Evolutionary conservation across 1,139 yeast genomes (phyloP).

Genomic region (Williopsis jadinii): DNA sequence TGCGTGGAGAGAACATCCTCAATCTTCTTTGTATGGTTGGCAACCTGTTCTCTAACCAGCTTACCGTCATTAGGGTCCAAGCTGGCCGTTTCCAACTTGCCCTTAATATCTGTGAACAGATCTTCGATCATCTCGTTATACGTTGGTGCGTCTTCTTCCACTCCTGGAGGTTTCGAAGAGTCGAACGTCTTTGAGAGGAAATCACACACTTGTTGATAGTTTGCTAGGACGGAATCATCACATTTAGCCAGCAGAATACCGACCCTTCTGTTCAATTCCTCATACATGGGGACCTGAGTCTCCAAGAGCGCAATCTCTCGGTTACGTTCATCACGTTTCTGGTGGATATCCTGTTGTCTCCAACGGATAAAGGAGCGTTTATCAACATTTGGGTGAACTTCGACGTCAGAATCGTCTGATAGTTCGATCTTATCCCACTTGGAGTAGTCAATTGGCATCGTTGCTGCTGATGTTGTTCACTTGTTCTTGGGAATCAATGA

Average conservation of each 20-base stretch:
- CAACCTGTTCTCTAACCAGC: constrained; percentile 35
- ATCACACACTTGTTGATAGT: constrained; percentile 33
- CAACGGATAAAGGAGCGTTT: constrained; percentile 86
- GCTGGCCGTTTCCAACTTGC: constrained; percentile 48
- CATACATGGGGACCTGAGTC: constrained; percentile 72
- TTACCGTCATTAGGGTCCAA: constrained; percentile 35
- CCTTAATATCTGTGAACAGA: constrained; percentile 62
- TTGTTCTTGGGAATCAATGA: background rate
- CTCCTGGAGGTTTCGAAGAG: constrained; percentile 54
- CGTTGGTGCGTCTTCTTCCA: constrained; percentile 61
- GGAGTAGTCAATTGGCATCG: constrained; percentile 83
- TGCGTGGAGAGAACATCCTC: constrained; percentile 57
- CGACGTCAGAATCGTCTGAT: constrained; percentile 93
- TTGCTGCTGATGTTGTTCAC: constrained; percentile 1
- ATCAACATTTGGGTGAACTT: constrained; percentile 98
- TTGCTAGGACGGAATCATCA: constrained; percentile 35
- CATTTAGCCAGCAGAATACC: constrained; percentile 46
- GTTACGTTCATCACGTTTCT: constrained; percentile 77
- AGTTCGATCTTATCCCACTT: constrained; percentile 97
- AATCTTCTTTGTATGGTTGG: constrained; percentile 62
- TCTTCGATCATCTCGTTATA: constrained; percentile 93
- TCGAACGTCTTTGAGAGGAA: constrained; percentile 48
- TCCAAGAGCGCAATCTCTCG: constrained; percentile 67
- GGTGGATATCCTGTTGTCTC: constrained; percentile 98
- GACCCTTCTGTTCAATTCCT: constrained; percentile 64